These are phyloP conservation scores for Skeletonema costatum DNA, from an alignment of 108 stramenopile genomes.

Conservation along the genomic window DNA sequence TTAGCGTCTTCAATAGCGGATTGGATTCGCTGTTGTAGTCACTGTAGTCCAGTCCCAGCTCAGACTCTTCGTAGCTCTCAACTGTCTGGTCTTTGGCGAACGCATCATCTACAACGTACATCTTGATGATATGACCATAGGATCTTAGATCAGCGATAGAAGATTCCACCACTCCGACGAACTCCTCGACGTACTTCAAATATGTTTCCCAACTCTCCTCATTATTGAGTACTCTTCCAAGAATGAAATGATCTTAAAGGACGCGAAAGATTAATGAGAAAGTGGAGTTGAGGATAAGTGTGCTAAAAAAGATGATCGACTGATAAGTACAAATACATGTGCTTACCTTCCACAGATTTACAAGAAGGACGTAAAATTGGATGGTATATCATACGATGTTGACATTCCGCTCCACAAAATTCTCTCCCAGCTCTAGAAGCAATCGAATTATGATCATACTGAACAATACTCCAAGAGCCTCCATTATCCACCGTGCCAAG, in stretches of 20 bases:
- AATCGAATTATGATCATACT: constrained; percentile 22
- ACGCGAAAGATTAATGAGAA: background rate
- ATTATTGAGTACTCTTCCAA: constrained; percentile 9
- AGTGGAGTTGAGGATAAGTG: background rate
- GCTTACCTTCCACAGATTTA: constrained; percentile 10
- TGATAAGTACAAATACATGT: background rate
- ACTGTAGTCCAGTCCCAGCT: background rate
- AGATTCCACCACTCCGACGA: background rate
- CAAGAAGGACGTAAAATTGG: constrained; percentile 5
- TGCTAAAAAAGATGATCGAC: background rate
- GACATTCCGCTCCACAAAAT: background rate
- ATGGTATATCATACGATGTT: background rate
- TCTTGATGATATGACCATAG: background rate
- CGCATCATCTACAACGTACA: background rate
- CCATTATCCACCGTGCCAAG: constrained; percentile 14
- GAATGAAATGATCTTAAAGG: background rate
- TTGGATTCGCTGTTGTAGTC: background rate
- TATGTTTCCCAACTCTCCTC: constrained; percentile 1
- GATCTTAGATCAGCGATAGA: constrained; percentile 2
- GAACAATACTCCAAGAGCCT: constrained; percentile 12
- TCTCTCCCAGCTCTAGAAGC: background rate
- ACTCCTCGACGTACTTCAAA: constrained; percentile 9
- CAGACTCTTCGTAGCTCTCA: background rate
- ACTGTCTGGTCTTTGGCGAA: background rate
- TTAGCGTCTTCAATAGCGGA: constrained; percentile 1